These are phyloP conservation scores for Suhomyces sp. DNA, from an alignment of 805 yeast species.

Conservation along the genomic window DNA sequence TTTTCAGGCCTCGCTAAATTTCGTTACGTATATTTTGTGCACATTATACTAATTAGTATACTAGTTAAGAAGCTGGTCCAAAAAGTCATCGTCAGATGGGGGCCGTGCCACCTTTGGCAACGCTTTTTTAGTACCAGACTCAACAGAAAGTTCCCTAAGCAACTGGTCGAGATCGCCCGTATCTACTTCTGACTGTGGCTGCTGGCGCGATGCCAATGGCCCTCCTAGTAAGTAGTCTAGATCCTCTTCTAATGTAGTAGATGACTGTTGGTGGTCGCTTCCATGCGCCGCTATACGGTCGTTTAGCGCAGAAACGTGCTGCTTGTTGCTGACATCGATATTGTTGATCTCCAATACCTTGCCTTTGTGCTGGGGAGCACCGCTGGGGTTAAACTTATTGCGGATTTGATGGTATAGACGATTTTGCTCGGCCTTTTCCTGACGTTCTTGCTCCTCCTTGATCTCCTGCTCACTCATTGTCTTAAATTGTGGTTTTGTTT, in stretches of 20 bases:
- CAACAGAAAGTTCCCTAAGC: not conserved
- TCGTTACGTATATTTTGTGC: not conserved
- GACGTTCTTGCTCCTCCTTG: conserved; percentile 22
- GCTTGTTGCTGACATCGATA: conserved; percentile 11
- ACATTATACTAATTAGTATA: not conserved
- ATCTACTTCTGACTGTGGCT: not conserved
- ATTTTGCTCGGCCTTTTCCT: conserved; percentile 23
- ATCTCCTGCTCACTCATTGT: conserved; percentile 26
- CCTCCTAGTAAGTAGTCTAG: conserved; percentile 12
- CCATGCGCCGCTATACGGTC: not conserved
- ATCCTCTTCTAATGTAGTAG: conserved; percentile 8
- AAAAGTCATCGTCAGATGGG: conserved; percentile 5
- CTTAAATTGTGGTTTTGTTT: conserved; percentile 10
- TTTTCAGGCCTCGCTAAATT: not conserved
- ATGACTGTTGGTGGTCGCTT: conserved; percentile 3
- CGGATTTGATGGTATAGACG: conserved; percentile 28
- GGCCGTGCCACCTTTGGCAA: not conserved
- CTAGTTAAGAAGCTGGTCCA: conserved; percentile 17
- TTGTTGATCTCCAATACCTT: conserved; percentile 37
- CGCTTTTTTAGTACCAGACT: not conserved
- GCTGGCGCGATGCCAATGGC: not conserved
- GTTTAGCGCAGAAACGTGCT: conserved; percentile 13
- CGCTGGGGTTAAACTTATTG: conserved; percentile 20
- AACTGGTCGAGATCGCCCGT: not conserved
- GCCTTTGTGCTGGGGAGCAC: conserved; percentile 2